Conservation (phyloP, 192 early-diverging fungal genomes). For the Linderina pennispora region DNA sequence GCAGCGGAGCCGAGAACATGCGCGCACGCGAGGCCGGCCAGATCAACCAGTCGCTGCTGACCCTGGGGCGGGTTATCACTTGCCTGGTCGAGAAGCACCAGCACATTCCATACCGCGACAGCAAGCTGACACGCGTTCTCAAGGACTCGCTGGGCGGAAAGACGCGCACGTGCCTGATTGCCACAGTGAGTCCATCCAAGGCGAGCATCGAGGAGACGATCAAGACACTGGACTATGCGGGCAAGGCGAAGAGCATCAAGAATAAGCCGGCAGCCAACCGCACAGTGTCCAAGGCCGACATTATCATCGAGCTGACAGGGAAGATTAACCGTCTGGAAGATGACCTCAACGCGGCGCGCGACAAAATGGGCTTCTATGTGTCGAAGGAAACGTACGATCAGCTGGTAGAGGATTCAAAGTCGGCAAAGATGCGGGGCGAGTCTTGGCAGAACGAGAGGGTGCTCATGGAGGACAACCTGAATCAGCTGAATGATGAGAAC, state of each 20-base stretch:
- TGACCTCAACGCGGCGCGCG: slow-evolving; percentile 74
- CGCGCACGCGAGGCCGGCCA: slow-evolving; percentile 83
- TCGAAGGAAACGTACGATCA: slow-evolving; percentile 56
- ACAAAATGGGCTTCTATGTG: slow-evolving; percentile 80
- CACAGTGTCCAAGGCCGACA: slow-evolving; percentile 73
- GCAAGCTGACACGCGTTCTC: slow-evolving; percentile 84
- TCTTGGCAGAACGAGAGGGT: slow-evolving; percentile 34
- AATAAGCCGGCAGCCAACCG: slow-evolving; percentile 74
- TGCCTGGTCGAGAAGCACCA: slow-evolving; percentile 51
- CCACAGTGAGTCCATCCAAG: slow-evolving; percentile 79
- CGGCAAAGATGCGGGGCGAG: slow-evolving; percentile 10
- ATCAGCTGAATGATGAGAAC: slow-evolving; percentile 1
- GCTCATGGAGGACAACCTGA: slow-evolving; percentile 17
- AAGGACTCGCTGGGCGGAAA: slow-evolving; percentile 87
- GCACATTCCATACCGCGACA: slow-evolving; percentile 73
- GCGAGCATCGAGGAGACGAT: slow-evolving; percentile 61
- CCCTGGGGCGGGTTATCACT: slow-evolving; percentile 67
- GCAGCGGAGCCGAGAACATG: slow-evolving; percentile 78
- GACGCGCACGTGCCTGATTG: slow-evolving; percentile 95
- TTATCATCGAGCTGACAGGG: slow-evolving; percentile 72
- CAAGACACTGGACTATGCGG: slow-evolving; percentile 74
- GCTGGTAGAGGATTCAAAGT: slow-evolving; percentile 15
- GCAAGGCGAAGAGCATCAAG: slow-evolving; percentile 68
- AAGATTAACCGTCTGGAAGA: slow-evolving; percentile 75
- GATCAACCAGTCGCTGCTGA: slow-evolving; percentile 80